Conservation (phyloP, 257 asterid species). For the Linaria vulgaris region DNA sequence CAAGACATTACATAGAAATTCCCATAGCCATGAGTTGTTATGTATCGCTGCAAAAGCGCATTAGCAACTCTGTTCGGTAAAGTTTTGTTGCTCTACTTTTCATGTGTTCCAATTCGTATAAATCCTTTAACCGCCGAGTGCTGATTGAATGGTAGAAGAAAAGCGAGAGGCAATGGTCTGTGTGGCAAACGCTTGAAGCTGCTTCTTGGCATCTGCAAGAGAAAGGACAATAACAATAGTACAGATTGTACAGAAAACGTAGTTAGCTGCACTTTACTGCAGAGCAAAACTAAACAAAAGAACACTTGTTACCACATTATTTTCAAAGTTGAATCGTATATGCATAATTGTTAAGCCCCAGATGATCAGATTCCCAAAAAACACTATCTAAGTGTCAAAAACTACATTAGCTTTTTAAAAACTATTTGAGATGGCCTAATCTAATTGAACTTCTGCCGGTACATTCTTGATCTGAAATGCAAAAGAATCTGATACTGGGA, state of each 20-base stretch:
- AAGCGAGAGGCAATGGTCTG: constrained; percentile 87
- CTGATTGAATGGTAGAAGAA: constrained; percentile 80
- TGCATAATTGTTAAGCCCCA: no score
- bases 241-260: neutral
- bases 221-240: neutral
- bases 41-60: constrained; percentile 22
- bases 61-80: neutral
- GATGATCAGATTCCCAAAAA: no score
- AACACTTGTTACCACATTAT: neutral
- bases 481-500: neutral
- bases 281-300: neutral
- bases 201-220: constrained; percentile 91
- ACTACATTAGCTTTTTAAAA: no score
- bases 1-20: constrained; percentile 22
- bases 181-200: constrained; percentile 91
- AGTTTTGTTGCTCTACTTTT: neutral
- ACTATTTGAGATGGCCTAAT: no score
- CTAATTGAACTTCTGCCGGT: no score
- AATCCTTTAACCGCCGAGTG: constrained; percentile 78
- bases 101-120: constrained; percentile 31
- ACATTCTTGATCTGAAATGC: neutral
- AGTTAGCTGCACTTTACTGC: neutral
- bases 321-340: no score
- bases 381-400: no score
- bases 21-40: neutral